Conservation (phyloP, 2,329 filamentous ascomycete species). For the Fusarium sp. region DNA sequence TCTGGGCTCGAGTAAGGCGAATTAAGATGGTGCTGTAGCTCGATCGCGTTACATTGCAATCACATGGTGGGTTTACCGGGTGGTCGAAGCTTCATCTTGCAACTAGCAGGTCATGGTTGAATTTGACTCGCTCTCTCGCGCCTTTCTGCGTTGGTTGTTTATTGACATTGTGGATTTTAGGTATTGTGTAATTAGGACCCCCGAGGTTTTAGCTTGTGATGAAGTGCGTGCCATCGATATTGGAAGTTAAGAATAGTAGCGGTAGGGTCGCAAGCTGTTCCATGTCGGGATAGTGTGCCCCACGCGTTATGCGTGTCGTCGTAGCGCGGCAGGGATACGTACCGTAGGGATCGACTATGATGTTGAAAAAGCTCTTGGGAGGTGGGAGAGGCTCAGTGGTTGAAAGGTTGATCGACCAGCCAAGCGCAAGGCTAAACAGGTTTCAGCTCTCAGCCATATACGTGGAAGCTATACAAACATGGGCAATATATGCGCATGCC, state of each 20-base stretch:
- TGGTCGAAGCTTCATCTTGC: constrained; percentile 29
- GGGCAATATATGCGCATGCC: constrained; percentile 40
- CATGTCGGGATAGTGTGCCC: constrained; percentile 38
- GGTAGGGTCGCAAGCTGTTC: constrained; percentile 39
- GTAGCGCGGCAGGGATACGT: constrained; percentile 23
- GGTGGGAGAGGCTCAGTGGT: constrained; percentile 26
- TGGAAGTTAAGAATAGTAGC: constrained; percentile 28
- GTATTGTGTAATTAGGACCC: constrained; percentile 16
- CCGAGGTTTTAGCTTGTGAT: constrained; percentile 28
- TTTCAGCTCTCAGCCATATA: constrained; percentile 42
- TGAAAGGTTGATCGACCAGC: constrained; percentile 11
- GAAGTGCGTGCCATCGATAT: constrained; percentile 28
- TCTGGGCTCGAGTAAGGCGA: constrained; percentile 31
- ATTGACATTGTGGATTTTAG: constrained; percentile 19
- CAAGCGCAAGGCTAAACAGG: constrained; percentile 30
- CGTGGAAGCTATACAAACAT: constrained; percentile 29
- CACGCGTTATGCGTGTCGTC: constrained; percentile 40
- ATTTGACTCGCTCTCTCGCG: constrained; percentile 6
- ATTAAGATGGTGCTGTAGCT: constrained; percentile 29
- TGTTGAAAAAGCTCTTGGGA: constrained; percentile 12
- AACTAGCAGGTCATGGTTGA: constrained; percentile 9
- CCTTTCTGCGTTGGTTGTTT: background rate
- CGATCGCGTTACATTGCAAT: constrained; percentile 41
- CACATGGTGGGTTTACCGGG: constrained; percentile 11
- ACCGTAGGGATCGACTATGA: background rate